Conservation (phyloP, 2,329 filamentous ascomycete genomes). For the Emergomyces orientalis region DNA sequence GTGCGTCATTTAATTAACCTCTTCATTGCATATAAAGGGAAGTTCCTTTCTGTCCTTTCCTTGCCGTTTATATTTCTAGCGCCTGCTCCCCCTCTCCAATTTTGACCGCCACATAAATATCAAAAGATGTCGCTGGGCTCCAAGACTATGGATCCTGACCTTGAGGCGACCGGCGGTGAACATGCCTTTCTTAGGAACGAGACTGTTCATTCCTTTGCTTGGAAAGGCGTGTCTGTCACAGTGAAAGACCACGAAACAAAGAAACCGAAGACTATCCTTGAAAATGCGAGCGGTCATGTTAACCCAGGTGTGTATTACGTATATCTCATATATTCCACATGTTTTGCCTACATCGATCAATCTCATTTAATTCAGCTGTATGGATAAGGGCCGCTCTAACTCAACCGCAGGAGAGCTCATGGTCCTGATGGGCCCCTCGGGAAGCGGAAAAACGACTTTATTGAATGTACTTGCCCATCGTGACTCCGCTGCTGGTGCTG, state of each 20-base stretch:
- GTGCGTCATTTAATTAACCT: not conserved
- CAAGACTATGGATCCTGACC: slow-evolving; percentile 16
- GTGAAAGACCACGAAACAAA: slow-evolving; percentile 64
- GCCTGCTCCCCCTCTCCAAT: too few species aligned
- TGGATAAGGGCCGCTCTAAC: not conserved
- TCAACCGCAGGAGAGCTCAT: slow-evolving; percentile 53
- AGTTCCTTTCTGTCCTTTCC: too few species aligned
- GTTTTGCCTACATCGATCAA: not conserved
- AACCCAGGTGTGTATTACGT: slow-evolving; percentile 44
- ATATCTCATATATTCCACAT: not conserved
- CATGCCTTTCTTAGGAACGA: slow-evolving; percentile 44
- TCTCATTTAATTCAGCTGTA: not conserved
- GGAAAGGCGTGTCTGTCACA: slow-evolving; percentile 57
- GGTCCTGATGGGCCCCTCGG: slow-evolving; percentile 72
- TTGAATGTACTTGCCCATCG: slow-evolving; percentile 68
- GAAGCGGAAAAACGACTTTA: slow-evolving; percentile 70
- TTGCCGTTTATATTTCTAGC: not conserved
- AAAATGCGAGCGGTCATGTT: slow-evolving; percentile 54
- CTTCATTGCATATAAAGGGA: not conserved
- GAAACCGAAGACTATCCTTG: slow-evolving; percentile 53
- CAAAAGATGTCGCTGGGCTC: not conserved
- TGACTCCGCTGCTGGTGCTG: slow-evolving; percentile 44
- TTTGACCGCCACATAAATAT: too few species aligned
- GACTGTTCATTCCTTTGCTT: slow-evolving; percentile 55
- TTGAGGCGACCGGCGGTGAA: slow-evolving; percentile 22